Evolutionary conservation across 2,329 filamentous ascomycete species (phyloP).

Genomic region (Beauveria asiatica): DNA sequence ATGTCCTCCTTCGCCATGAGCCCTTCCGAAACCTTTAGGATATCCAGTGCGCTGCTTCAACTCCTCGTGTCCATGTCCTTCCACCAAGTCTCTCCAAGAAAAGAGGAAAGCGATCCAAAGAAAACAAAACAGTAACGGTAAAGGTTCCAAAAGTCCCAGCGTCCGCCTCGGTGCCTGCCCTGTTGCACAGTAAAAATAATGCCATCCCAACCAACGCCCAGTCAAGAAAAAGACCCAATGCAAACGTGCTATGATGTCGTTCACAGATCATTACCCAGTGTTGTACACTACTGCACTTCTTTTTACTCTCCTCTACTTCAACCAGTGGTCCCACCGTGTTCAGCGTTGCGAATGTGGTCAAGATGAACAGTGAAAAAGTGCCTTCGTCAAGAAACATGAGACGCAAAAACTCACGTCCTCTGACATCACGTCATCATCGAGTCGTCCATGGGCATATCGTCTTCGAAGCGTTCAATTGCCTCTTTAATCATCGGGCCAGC

Average conservation of each 20-base stretch:
- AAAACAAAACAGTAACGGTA: neutral
- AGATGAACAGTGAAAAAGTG: neutral
- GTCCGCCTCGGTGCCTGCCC: neutral
- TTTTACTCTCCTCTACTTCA: neutral
- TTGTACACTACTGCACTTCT: neutral
- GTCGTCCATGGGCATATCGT: slow-evolving; percentile 63
- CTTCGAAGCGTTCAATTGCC: slow-evolving; percentile 85
- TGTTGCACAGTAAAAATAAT: neutral
- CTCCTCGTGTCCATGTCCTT: neutral
- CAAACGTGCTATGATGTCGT: slow-evolving; percentile 11
- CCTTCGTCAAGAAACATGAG: neutral
- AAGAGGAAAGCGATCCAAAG: neutral
- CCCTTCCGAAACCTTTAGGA: slow-evolving; percentile 6
- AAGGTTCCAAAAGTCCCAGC: slow-evolving; percentile 7
- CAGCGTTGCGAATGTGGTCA: neutral
- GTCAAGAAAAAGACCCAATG: slow-evolving; percentile 1
- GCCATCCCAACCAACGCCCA: slow-evolving; percentile 3
- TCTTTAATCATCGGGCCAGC: slow-evolving; percentile 92
- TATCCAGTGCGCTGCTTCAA: slow-evolving; percentile 7
- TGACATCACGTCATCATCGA: slow-evolving; percentile 50
- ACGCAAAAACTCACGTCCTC: slow-evolving; percentile 17
- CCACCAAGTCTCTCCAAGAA: neutral
- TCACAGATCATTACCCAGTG: slow-evolving; percentile 6
- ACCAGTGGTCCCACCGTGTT: neutral
- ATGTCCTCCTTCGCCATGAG: neutral